Evolutionary conservation across 2,329 filamentous ascomycete species (phyloP), one percentile per base, ranked within the genome.

Genomic region (Trichophaea hybrida): DNA sequence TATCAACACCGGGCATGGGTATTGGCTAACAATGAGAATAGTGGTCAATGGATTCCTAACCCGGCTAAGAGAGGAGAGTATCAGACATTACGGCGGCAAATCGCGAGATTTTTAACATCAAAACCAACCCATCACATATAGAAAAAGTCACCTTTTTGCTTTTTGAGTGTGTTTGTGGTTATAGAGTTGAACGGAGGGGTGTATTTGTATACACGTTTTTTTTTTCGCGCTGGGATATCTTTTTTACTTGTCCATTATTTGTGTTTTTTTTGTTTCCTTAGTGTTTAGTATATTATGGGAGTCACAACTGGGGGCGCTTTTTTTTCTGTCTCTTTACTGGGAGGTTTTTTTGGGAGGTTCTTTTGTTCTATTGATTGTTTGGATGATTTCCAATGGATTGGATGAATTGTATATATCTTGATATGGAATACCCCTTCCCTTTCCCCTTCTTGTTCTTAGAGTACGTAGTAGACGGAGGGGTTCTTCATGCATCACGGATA

Each of bases 381-480:
- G 10, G 12, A 31, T 24, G n/a, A 15, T 50, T 1, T 12, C 34
- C 17, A 12, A 32, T 15, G 4, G n/a, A 12, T 38, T 35, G 10
- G 24, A 34, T 35, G 24, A 1, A 6, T 54, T 54, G 46, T 50
- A 10, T 2, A 50, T 50, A 10, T 50, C 12, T 50, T n/a, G 38
- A 43, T 43, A 12, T 43, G 38, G 38, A 15, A 43, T 43, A 43
- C 77, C 72, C 38, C 82, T 76, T 35, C 82, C 77, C 35, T 83
- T 80, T 64, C 86, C 83, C 60, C 85, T 82, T 64, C 64, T 81
- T 78, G 64, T 78, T 80, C 68, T 83, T 79, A 43, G 10, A 43
- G 10, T 43, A 24, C 1, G 24, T 24, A 24, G 24, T 24, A 24
- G 24, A 24, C 3, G 24, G 24, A 24, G 24, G 24, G 3, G 24